Evolutionary conservation across 805 yeast species (phyloP), one percentile per base, ranked within the genome.

Genomic region (Yamadazyma scolyti): DNA sequence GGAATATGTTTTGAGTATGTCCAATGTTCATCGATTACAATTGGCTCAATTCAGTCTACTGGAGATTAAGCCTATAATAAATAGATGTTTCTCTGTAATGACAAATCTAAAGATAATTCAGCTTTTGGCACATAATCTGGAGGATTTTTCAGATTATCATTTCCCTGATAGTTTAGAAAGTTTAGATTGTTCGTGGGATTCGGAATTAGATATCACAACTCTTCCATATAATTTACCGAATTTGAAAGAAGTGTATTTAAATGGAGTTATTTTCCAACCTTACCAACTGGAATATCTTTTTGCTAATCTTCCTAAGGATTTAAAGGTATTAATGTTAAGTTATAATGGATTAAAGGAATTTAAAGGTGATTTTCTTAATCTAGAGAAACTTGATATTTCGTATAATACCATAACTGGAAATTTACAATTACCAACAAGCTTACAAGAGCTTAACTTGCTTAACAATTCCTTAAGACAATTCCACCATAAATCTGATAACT

Each of bases 131-230:
- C 68, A 61, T 33, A 47, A 45, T 5, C 44, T 58, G 3, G 28
- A 36, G 5, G 37, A 53, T 27, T 63, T 68, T 68, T 31, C 52
- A 0, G 34, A 30, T 3, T 42, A 52, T 9, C 16, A 12, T 3
- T 44, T 61, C n/a, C 68, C 68, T 0, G 32, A 35, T 1, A 42
- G 30, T 16, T 39, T 61, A 20, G 33, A 27, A 9, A 54, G 54
- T 26, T 36, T 63, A 21, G 68, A 62, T 33, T 28, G 54, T n/a
- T 62, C 68, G 8, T 63, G 70, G 70, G 46, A 46, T 17, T 39
- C 46, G 2, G 33, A 25, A 6, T 44, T 52, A 3, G 47, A 55
- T 25, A 40, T 56, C n/a, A 25, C 36, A 10, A 47, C 58, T 1
- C 36, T 63, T 11, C 30, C 54, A 2, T 20, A 34, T 16, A 63